Evolutionary conservation across 352 stramenopile species (phyloP).

Genomic region (Pythium phragmitis): DNA sequence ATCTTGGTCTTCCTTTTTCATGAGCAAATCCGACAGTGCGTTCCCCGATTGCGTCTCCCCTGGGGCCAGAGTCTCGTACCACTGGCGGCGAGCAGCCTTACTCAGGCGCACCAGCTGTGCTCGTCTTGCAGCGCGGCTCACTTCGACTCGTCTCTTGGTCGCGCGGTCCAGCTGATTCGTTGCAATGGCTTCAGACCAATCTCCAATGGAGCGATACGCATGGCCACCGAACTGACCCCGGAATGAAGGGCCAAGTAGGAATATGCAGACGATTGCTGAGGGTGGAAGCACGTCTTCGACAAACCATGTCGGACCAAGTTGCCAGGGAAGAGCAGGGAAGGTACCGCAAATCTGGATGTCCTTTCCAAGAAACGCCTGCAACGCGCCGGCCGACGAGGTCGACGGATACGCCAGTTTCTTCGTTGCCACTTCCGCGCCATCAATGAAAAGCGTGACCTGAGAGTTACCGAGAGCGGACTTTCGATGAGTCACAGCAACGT

Average conservation of each 20-base stretch:
- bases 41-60: constrained; percentile 15
- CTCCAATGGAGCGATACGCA: constrained; percentile 56
- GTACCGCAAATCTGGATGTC: constrained; percentile 70
- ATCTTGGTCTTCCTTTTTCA: constrained; percentile 45
- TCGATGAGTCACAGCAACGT: constrained; percentile 68
- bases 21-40: constrained; percentile 20
- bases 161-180: constrained; percentile 55
- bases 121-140: constrained; percentile 41
- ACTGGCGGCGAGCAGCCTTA: constrained; percentile 45
- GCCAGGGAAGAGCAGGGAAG: constrained; percentile 65
- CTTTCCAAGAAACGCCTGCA: constrained; percentile 73
- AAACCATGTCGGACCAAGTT: constrained; percentile 63
- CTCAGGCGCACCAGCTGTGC: constrained; percentile 47
- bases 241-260: constrained; percentile 64
- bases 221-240: constrained; percentile 62
- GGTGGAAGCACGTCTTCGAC: constrained; percentile 52
- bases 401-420: constrained; percentile 78
- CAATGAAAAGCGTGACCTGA: constrained; percentile 68
- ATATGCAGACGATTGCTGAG: constrained; percentile 55
- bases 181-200: constrained; percentile 70
- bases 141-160: constrained; percentile 57
- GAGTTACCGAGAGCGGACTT: constrained; percentile 74
- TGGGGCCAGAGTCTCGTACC: constrained; percentile 20
- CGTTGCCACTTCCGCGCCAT: constrained; percentile 64
- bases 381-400: constrained; percentile 34